These are phyloP conservation scores for Lodderomyces oxycetoniae DNA, from an alignment of 1,139 yeast genomes.

Conservation along the genomic window DNA sequence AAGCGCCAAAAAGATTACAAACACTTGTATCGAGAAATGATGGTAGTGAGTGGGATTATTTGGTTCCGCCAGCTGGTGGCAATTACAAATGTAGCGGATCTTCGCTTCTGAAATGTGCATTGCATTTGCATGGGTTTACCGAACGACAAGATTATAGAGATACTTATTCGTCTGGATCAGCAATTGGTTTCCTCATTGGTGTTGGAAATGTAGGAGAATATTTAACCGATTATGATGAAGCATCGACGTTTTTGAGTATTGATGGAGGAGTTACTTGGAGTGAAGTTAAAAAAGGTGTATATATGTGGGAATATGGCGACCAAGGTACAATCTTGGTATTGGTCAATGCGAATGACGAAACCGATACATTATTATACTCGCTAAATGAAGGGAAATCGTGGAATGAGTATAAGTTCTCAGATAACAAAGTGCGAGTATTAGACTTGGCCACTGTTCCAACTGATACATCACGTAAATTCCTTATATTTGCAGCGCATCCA, in stretches of 20 bases:
- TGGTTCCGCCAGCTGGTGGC: conserved; percentile 68
- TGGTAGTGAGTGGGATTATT: conserved; percentile 80
- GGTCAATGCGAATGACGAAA: conserved; percentile 52
- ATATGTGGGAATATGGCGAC: conserved; percentile 96
- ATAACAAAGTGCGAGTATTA: conserved; percentile 49
- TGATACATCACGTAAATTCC: conserved; percentile 76
- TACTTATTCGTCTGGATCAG: conserved; percentile 83
- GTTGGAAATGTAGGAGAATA: conserved; percentile 83
- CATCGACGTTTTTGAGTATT: conserved; percentile 68
- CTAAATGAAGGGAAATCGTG: conserved; percentile 78
- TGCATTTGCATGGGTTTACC: conserved; percentile 87
- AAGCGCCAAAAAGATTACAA: conserved; percentile 49
- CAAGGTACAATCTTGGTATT: conserved; percentile 82
- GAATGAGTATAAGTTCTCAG: conserved; percentile 61
- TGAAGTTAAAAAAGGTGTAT: conserved; percentile 66
- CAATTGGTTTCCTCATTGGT: conserved; percentile 80
- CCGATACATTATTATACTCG: conserved; percentile 62
- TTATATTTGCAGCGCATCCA: conserved; percentile 23
- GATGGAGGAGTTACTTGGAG: conserved; percentile 93
- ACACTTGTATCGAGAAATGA: conserved; percentile 83
- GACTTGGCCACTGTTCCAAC: conserved; percentile 90
- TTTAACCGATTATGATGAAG: conserved; percentile 44
- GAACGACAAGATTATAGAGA: conserved; percentile 82
- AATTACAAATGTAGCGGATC: conserved; percentile 51
- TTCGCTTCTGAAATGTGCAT: conserved; percentile 58